Evolutionary conservation across 257 asterid genomes (phyloP), one percentile per base, ranked within the genome.

Genomic region (Solanum boliviense): DNA sequence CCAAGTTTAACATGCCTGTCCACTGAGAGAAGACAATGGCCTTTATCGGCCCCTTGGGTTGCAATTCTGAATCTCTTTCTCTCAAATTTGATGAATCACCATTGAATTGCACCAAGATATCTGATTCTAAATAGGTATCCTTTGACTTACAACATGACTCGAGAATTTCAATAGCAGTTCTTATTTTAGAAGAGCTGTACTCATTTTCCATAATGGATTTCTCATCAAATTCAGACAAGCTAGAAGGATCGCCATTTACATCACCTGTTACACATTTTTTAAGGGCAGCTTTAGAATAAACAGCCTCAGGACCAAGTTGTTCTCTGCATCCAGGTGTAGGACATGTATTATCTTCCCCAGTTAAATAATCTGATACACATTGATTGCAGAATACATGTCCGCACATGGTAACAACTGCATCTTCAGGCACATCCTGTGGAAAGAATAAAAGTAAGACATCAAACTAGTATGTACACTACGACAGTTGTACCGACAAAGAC

Each of bases 11-110:
- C 99, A 97, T 97, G 92, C 96, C 88, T 84, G 99, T 97, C 99
- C 99, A 97, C 89, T 97, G 99, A 88, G 99, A 96, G 91, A 97
- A 97, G 52, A 97, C 94, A 89, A 97, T 97, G 89, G 99, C 96
- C 92, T 97, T 97, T 90, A 92, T 92, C 39, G 93, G 93, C 87
- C 87, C 93, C 76, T 89, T 86, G 86, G 78, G 74, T 72, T 92
- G 93, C 32, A 91, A 86, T 58, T 88, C 91, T 60, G 83, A 86
- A 76, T 56, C 74, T 62, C 34, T 88, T 88, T 84, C 88, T 85
- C 88, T 89, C 8, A 95, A 88, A 75, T 92, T 88, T 35, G 93
- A 91, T 83, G 94, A 90, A 76, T 91, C 93, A 20, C 84, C 93
- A 46, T 90, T 89, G 67, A 71, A 48, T 36, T 52, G 44, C 84